Evolutionary conservation across 2,329 filamentous ascomycete species (phyloP).

Genomic region (Lojkania enalia): DNA sequence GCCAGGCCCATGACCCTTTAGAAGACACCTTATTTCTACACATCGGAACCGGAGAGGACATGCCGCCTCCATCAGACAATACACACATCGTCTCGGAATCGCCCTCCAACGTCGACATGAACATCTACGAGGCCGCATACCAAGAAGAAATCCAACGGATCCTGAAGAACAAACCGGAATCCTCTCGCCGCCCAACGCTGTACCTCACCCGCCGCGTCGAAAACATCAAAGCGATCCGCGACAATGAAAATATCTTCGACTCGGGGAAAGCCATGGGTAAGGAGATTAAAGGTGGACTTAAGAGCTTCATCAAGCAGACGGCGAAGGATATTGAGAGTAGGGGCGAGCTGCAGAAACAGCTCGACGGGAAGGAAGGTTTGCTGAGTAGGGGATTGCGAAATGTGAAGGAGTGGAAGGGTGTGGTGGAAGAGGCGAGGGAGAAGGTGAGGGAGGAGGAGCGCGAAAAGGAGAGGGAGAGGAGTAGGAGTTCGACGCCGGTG

Average conservation of each 20-base stretch:
- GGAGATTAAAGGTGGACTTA: slow-evolving; percentile 38
- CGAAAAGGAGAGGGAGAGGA: slow-evolving; percentile 27
- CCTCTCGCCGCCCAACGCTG: slow-evolving; percentile 54
- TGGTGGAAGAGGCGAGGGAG: slow-evolving; percentile 41
- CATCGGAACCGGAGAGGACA: slow-evolving; percentile 68
- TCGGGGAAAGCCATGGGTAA: slow-evolving; percentile 26
- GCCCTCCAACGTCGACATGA: slow-evolving; percentile 79
- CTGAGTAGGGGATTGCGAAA: slow-evolving; percentile 37
- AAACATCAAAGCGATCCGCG: slow-evolving; percentile 45
- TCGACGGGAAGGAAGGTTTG: slow-evolving; percentile 39
- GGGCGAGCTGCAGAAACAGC: slow-evolving; percentile 37
- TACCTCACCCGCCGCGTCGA: slow-evolving; percentile 59
- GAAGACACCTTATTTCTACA: slow-evolving; percentile 72
- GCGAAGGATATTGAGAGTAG: slow-evolving; percentile 37
- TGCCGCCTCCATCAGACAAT: slow-evolving; percentile 31
- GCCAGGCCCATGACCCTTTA: slow-evolving; percentile 66
- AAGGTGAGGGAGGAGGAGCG: slow-evolving; percentile 36
- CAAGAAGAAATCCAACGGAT: slow-evolving; percentile 80
- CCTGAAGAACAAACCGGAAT: slow-evolving; percentile 49
- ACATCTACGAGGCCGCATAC: slow-evolving; percentile 88
- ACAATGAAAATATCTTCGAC: slow-evolving; percentile 39
- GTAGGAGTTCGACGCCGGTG: slow-evolving; percentile 16
- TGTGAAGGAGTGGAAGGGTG: slow-evolving; percentile 36
- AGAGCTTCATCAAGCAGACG: slow-evolving; percentile 41
- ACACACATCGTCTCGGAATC: slow-evolving; percentile 73